phyloP scores from a whole-genome alignment of 78 protist genomes.

The Acrasis kona region DNA sequence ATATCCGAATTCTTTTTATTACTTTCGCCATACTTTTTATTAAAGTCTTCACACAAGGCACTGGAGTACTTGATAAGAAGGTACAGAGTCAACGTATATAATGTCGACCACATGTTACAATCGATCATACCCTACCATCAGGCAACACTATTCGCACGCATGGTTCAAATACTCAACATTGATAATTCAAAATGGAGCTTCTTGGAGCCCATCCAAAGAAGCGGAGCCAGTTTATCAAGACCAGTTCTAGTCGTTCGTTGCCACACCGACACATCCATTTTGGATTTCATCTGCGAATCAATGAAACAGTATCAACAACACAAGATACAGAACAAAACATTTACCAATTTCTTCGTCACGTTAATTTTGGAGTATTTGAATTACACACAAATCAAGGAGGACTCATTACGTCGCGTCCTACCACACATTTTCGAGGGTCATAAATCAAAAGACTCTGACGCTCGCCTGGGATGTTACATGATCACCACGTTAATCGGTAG shows the following conservation, averaged over 20 bases:
- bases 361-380: neutral
- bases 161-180: slow-evolving; percentile 24
- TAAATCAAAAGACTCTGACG: neutral
- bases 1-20: slow-evolving; percentile 21
- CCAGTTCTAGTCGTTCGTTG: neutral
- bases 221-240: neutral
- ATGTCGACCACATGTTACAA: slow-evolving; percentile 17
- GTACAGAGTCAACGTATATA: slow-evolving; percentile 36
- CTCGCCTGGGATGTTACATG: neutral
- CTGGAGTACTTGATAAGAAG: slow-evolving; percentile 57
- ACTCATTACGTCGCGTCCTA: neutral
- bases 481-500: neutral
- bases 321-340: too few species aligned
- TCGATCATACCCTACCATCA: slow-evolving; percentile 55
- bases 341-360: neutral
- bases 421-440: neutral
- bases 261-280: neutral
- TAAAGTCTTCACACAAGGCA: slow-evolving; percentile 36
- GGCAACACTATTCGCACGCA: slow-evolving; percentile 36
- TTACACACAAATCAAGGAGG: neutral
- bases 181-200: neutral
- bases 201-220: neutral
- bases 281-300: neutral
- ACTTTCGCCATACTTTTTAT: slow-evolving; percentile 31
- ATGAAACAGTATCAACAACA: too few species aligned